phyloP scores from a whole-genome alignment of 192 early-diverging fungal genomes.

The Coemansia asiatica region DNA sequence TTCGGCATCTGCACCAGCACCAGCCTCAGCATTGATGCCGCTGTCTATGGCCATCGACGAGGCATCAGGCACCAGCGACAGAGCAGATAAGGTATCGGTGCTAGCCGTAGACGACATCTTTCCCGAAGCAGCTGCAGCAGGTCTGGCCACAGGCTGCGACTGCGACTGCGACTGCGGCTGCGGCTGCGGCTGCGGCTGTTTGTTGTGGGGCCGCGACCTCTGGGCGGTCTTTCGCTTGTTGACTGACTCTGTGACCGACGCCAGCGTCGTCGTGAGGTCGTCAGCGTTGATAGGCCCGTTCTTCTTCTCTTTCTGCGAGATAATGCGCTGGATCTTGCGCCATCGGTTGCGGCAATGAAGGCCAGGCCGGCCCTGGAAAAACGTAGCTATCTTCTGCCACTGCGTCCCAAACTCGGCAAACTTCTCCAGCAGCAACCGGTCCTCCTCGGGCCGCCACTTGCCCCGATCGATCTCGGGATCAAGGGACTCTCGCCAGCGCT shows the following conservation, averaged over 20 bases:
- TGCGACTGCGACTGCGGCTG: slow-evolving; percentile 1
- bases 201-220: slow-evolving; percentile 21
- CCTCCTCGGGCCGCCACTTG: slow-evolving; percentile 70
- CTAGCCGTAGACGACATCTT: neutral
- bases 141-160: neutral
- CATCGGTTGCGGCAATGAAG: slow-evolving; percentile 79
- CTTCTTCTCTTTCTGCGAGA: slow-evolving; percentile 49
- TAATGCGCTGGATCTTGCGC: slow-evolving; percentile 70
- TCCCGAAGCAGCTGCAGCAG: neutral
- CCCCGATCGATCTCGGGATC: slow-evolving; percentile 78
- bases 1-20: no score
- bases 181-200: neutral
- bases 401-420: slow-evolving; percentile 68
- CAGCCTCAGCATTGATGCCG: no score
- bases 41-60: neutral
- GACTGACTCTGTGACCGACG: slow-evolving; percentile 50
- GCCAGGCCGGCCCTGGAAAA: slow-evolving; percentile 72
- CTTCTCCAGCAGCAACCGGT: slow-evolving; percentile 61
- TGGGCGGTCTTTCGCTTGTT: slow-evolving; percentile 51
- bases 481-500: slow-evolving; percentile 84
- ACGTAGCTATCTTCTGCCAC: slow-evolving; percentile 77
- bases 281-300: slow-evolving; percentile 19
- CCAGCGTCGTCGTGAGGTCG: slow-evolving; percentile 32
- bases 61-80: neutral
- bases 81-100: neutral